phyloP scores from a whole-genome alignment of 768 basidiomycete species.

The Hygrophoropsis aurantiaca region DNA sequence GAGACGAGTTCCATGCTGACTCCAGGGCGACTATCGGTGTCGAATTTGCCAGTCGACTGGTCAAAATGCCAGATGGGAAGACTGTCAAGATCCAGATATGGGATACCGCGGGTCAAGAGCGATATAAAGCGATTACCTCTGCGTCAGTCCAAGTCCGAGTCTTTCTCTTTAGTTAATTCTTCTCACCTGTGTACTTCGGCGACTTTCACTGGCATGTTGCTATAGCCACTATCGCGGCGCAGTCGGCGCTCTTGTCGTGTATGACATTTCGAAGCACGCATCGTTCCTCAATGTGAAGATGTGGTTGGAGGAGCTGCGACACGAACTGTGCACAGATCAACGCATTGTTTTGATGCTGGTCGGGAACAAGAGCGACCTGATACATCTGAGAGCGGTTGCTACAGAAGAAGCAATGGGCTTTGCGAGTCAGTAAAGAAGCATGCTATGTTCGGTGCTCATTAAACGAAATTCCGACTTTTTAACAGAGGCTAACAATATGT shows the following conservation, averaged over 20 bases:
- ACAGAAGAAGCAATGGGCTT: constrained; percentile 97
- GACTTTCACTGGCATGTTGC: neutral
- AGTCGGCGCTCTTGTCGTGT: constrained; percentile 90
- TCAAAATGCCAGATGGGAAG: constrained; percentile 88
- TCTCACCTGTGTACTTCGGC: too few relatives aligned
- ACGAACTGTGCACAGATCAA: constrained; percentile 91
- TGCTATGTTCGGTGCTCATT: neutral
- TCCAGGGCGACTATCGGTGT: constrained; percentile 99
- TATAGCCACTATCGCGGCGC: constrained; percentile 95
- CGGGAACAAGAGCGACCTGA: constrained; percentile 99
- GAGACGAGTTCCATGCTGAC: constrained; percentile 98
- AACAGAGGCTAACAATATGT: constrained; percentile 79
- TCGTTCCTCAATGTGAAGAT: constrained; percentile 92
- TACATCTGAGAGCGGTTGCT: constrained; percentile 92
- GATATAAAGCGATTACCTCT: constrained; percentile 96
- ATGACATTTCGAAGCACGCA: constrained; percentile 91
- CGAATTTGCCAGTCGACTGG: constrained; percentile 95
- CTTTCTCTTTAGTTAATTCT: too few relatives aligned
- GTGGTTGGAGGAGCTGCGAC: constrained; percentile 96
- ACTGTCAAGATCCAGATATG: constrained; percentile 98
- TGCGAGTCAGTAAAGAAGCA: constrained; percentile 71
- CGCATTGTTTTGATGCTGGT: constrained; percentile 97
- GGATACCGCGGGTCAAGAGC: constrained; percentile 99
- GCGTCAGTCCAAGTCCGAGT: constrained; percentile 53
- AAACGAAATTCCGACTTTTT: neutral